These are phyloP conservation scores for Macadamia integrifolia DNA, from an alignment of 164 flowering plant genomes.

Conservation along the genomic window DNA sequence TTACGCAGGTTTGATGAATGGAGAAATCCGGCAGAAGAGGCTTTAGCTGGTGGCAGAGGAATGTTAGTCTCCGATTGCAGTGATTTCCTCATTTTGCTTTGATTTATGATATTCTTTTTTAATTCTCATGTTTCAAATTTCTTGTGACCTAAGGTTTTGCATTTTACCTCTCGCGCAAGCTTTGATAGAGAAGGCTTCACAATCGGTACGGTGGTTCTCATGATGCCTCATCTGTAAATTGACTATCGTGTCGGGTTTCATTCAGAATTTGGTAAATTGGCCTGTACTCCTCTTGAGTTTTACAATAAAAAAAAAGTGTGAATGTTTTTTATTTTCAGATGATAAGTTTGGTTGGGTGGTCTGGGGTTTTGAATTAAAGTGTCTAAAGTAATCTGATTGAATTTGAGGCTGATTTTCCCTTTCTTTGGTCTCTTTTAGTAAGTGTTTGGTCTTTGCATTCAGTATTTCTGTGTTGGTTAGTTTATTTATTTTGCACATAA, in stretches of 20 bases:
- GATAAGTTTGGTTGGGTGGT: too few species aligned
- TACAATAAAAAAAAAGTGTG: too few species aligned
- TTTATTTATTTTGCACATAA: too few species aligned
- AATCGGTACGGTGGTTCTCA: conserved; percentile 22
- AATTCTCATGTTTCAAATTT: background rate
- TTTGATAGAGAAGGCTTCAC: conserved; percentile 25
- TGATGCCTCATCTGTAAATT: background rate
- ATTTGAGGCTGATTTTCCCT: too few species aligned
- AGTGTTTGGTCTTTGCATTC: too few species aligned
- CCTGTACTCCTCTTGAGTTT: too few species aligned
- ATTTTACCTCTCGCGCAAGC: conserved; percentile 41
- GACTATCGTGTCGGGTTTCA: background rate
- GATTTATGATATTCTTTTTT: background rate
- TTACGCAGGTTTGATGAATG: conserved; percentile 45
- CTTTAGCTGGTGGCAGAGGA: conserved; percentile 57
- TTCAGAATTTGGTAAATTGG: background rate
- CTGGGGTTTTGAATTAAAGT: too few species aligned
- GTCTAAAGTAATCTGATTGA: too few species aligned
- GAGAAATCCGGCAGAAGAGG: conserved; percentile 57
- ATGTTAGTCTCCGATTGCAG: conserved; percentile 26
- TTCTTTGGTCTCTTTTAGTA: too few species aligned
- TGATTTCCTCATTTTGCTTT: conserved; percentile 2
- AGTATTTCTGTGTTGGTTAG: too few species aligned
- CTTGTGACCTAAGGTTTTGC: conserved; percentile 34
- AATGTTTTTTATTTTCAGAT: too few species aligned